phyloP scores from a whole-genome alignment of 129 eudicot genomes.

The Lactuca sativa region DNA sequence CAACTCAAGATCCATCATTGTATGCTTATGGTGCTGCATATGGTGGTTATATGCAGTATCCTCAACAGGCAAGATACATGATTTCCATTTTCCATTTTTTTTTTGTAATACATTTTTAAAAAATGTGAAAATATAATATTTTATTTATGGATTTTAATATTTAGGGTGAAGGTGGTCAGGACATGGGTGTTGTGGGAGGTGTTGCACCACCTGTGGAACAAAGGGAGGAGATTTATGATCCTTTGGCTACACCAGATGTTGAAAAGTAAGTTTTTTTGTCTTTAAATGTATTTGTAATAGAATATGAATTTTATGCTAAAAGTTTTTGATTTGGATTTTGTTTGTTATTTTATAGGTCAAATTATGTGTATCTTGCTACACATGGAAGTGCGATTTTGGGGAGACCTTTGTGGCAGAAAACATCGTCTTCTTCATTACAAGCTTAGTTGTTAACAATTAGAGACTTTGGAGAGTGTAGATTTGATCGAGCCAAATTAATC shows the following conservation, averaged over 20 bases:
- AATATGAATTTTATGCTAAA: not conserved
- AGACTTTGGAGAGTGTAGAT: not conserved
- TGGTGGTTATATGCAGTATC: conserved; percentile 86
- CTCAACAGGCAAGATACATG: conserved; percentile 70
- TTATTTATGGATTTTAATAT: conserved; percentile 7
- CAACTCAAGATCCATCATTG: conserved; percentile 76
- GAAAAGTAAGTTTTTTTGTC: conserved; percentile 50
- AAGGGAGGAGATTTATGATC: conserved; percentile 77
- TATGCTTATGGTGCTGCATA: conserved; percentile 86
- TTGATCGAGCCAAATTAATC: too few relatives aligned
- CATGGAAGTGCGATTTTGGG: conserved; percentile 94
- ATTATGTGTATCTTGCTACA: conserved; percentile 81
- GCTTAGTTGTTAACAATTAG: conserved; percentile 24
- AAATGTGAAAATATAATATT: too few relatives aligned
- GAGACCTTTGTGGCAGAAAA: conserved; percentile 79
- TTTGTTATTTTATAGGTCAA: conserved; percentile 50
- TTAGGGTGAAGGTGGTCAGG: conserved; percentile 83
- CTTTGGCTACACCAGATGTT: conserved; percentile 87
- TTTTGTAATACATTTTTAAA: not conserved
- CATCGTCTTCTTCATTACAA: conserved; percentile 52
- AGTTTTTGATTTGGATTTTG: not conserved
- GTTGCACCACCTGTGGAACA: conserved; percentile 62
- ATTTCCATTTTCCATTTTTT: not conserved
- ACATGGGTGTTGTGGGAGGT: conserved; percentile 56
- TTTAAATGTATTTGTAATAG: not conserved